A percentile compares a stretch with the other conserved stretches of the same genome.
Evolutionary conservation across 2,329 filamentous ascomycete genomes (phyloP).

Genomic region (Pyrenochaeta sp.): DNA sequence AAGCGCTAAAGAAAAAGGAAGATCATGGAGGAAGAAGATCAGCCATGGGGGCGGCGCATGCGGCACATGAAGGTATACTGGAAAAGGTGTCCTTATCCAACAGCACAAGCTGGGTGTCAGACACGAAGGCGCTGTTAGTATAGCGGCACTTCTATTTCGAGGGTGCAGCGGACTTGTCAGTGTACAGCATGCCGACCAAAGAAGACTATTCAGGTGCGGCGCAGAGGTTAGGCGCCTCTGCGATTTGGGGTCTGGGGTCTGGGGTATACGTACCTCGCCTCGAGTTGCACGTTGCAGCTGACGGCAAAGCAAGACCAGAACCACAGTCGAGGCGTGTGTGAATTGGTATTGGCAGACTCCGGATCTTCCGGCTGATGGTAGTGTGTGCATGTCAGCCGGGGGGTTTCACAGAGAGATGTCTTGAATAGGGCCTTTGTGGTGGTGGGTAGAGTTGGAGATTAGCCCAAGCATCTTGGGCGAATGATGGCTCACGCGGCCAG

Average conservation of each 20-base stretch:
- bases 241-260: slow-evolving; percentile 1
- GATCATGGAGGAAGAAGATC: slow-evolving; percentile 16
- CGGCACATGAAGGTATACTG: slow-evolving; percentile 1
- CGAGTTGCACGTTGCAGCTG: slow-evolving; percentile 16
- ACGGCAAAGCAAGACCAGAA: slow-evolving; percentile 10
- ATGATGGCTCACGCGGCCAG: slow-evolving; percentile 39
- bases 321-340: slow-evolving; percentile 20
- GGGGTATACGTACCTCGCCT: slow-evolving; percentile 11
- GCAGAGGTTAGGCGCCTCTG: slow-evolving; percentile 6
- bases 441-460: slow-evolving; percentile 32
- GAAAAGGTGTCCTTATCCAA: slow-evolving; percentile 3
- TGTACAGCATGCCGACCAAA: slow-evolving; percentile 5
- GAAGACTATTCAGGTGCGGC: slow-evolving; percentile 9
- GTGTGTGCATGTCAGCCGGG: slow-evolving; percentile 32
- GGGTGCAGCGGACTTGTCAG: slow-evolving; percentile 11
- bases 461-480: slow-evolving; percentile 29
- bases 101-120: slow-evolving; percentile 6
- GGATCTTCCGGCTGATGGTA: slow-evolving; percentile 26
- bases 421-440: slow-evolving; percentile 20
- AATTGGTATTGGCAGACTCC: slow-evolving; percentile 9
- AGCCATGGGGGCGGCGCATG: slow-evolving; percentile 9
- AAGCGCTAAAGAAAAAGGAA: slow-evolving; percentile 19
- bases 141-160: slow-evolving; percentile 11
- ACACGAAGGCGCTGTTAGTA: slow-evolving; percentile 10
- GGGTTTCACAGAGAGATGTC: slow-evolving; percentile 32